Conservation (phyloP, 192 early-diverging fungal genomes). For the Dissophora ornata region DNA sequence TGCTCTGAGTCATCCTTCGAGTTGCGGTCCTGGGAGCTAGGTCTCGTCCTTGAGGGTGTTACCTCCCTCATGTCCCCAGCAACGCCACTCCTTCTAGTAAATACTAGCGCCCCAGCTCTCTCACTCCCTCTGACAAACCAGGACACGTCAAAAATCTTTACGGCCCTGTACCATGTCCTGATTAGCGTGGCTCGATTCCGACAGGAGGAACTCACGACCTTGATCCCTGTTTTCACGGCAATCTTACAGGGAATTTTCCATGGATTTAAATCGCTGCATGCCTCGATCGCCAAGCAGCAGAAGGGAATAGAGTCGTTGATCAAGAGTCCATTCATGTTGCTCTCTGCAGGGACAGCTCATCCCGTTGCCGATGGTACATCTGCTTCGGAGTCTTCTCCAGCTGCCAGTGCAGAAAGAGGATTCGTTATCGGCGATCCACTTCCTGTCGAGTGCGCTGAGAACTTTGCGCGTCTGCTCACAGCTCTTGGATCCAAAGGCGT, state of each 20-base stretch:
- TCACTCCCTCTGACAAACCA: slow-evolving; percentile 19
- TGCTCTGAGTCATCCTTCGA: slow-evolving; percentile 39
- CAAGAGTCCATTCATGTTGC: slow-evolving; percentile 54
- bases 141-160: slow-evolving; percentile 59
- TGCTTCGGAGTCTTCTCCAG: no score
- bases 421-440: slow-evolving; percentile 13
- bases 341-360: slow-evolving; percentile 52
- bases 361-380: slow-evolving; percentile 8
- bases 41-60: slow-evolving; percentile 47
- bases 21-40: slow-evolving; percentile 45
- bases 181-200: slow-evolving; percentile 60
- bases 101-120: slow-evolving; percentile 6
- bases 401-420: not conserved
- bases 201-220: slow-evolving; percentile 59
- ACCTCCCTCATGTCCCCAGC: slow-evolving; percentile 54
- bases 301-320: slow-evolving; percentile 32
- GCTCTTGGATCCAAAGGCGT: slow-evolving; percentile 48
- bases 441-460: slow-evolving; percentile 45
- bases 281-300: slow-evolving; percentile 56
- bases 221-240: slow-evolving; percentile 63
- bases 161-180: slow-evolving; percentile 62
- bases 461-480: slow-evolving; percentile 49
- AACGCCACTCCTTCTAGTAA: slow-evolving; percentile 48
- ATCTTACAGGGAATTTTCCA: slow-evolving; percentile 68
- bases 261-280: slow-evolving; percentile 67